Percentiles rank a stretch among this genome's conserved stretches.
These are phyloP conservation scores for Colletotrichum chrysophilum DNA, from an alignment of 2,329 filamentous ascomycete species.

Conservation along the genomic window DNA sequence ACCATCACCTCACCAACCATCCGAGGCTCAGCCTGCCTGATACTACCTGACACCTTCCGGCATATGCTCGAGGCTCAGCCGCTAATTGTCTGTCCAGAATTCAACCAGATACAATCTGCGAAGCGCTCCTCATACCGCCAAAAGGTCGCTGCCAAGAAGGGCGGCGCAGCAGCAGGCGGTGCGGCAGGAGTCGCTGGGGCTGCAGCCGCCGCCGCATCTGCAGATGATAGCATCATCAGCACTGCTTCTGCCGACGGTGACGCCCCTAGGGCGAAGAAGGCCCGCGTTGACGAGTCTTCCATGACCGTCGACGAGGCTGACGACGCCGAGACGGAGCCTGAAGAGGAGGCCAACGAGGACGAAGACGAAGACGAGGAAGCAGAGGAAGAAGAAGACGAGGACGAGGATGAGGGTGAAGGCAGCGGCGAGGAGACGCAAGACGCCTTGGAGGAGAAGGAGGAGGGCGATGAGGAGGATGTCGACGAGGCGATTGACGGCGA, in stretches of 20 bases:
- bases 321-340: constrained; percentile 48
- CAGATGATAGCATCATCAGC: constrained; percentile 38
- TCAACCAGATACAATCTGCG: constrained; percentile 74
- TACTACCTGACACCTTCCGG: not conserved
- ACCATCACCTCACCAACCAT: too few relatives aligned
- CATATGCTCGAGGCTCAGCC: not conserved
- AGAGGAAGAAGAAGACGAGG: constrained; percentile 58
- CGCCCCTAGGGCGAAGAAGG: constrained; percentile 44
- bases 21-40: not conserved
- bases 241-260: constrained; percentile 27
- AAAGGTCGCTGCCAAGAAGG: constrained; percentile 71
- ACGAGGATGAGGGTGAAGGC: constrained; percentile 56
- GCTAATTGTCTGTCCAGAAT: constrained; percentile 52
- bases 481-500: constrained; percentile 69
- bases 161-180: constrained; percentile 40
- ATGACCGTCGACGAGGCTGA: constrained; percentile 38
- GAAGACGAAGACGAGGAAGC: constrained; percentile 49
- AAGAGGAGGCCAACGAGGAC: constrained; percentile 51
- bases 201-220: not conserved
- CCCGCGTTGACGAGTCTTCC: constrained; percentile 49
- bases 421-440: constrained; percentile 62
- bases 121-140: constrained; percentile 77
- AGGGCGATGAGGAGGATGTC: constrained; percentile 53
- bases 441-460: constrained; percentile 53
- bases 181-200: constrained; percentile 37